Evolutionary conservation across 495 filamentous ascomycete genomes (phyloP).

Genomic region (Amniculicola lignicola): DNA sequence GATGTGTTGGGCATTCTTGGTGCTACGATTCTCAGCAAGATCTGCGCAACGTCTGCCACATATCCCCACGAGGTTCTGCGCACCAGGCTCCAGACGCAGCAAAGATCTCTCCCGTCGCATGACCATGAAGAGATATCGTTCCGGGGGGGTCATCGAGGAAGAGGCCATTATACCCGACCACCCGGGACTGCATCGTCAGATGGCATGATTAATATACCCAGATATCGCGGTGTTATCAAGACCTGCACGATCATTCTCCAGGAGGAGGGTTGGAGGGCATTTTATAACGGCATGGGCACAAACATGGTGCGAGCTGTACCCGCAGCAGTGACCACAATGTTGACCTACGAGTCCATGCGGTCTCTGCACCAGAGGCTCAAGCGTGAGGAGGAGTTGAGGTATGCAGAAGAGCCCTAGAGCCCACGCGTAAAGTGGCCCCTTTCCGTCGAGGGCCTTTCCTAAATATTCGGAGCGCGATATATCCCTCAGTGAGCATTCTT

Average conservation of each 20-base stretch:
- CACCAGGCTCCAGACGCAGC: constrained; percentile 85
- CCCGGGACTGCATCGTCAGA: constrained; percentile 53
- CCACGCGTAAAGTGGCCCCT: too few species aligned
- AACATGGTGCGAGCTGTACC: constrained; percentile 96
- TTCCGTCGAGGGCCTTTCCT: too few species aligned
- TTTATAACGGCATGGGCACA: constrained; percentile 96
- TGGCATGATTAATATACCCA: constrained; percentile 58
- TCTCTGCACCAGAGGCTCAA: constrained; percentile 22
- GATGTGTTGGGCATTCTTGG: constrained; percentile 66
- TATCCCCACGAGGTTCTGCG: constrained; percentile 97
- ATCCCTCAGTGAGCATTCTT: constrained; percentile 11
- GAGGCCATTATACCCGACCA: constrained; percentile 44
- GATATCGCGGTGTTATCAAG: constrained; percentile 77
- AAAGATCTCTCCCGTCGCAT: constrained; percentile 55
- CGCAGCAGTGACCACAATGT: constrained; percentile 92
- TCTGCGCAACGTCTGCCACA: constrained; percentile 89
- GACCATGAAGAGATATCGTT: constrained; percentile 59
- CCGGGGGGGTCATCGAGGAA: constrained; percentile 56
- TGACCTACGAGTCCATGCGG: constrained; percentile 90
- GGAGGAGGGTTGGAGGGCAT: constrained; percentile 94
- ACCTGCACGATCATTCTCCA: constrained; percentile 78
- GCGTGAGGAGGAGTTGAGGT: constrained; percentile 12
- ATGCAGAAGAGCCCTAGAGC: too few species aligned
- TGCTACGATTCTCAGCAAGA: constrained; percentile 92
- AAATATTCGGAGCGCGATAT: constrained; percentile 16